Evolutionary conservation across 2,329 filamentous ascomycete genomes (phyloP), one percentile per base, ranked within the genome.

Genomic region (Cladophialophora bantiana): DNA sequence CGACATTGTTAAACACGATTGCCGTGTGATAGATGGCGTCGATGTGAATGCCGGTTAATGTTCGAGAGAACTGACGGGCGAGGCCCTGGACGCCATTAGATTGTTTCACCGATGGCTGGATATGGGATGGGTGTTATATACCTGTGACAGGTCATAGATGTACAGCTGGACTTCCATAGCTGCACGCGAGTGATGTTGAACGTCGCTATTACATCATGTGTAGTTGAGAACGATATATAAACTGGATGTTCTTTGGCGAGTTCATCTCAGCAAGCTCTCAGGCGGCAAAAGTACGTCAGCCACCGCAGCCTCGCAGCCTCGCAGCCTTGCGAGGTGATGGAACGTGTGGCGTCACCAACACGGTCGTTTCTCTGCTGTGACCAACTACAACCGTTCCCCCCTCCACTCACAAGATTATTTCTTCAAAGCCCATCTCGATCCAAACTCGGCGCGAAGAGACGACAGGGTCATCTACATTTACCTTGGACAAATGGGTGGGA

Each of bases 11-110:
- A 45, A 98, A 83, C 50, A 97, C 90, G 62, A 99, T 89, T 0
- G 94, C 92, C 0, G 95, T 98, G 78, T 99, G 95, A 73, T 98
- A 98, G 61, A 99, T 88, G 62, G 95, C 95, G 78, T 98, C 94
- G 58, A 97, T 92, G 60, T 90, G 88, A 1, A 84, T 86, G 1
- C 89, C 89, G 4, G 90, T 84, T 54, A 91, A 81, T 56, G 85
- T 80, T 58, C 76, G 77, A 12, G 85, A 88, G 76, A 88, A 85
- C 80, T 86, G 71, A 71, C 85, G 80, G 59, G 85, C 85, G 71
- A 88, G 80, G 72, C 85, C 85, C 84, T 86, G 66, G 52, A 50
- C 45, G 36, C 59, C 2, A 54, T 67, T 48, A 69, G 56, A 12
- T 55, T 15, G 45, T 50, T 15, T 26, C 18, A 55, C 7, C 34